Evolutionary conservation across 257 asterid species (phyloP).

Genomic region (Ballota nigra): DNA sequence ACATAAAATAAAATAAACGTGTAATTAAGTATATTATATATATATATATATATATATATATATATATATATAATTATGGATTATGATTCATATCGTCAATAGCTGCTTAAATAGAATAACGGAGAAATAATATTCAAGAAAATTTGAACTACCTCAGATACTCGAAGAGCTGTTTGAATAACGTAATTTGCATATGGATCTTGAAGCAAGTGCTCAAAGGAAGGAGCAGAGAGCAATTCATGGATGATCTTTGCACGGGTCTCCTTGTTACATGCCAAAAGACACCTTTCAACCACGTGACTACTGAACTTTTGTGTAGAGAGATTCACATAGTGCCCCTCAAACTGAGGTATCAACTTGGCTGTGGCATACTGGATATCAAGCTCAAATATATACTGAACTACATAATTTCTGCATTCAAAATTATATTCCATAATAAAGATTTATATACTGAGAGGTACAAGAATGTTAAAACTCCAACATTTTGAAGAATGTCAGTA

Average conservation of each 20-base stretch:
- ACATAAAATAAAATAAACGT: no score
- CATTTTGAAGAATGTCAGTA: no score
- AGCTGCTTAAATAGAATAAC: no score
- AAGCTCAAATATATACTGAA: conserved; percentile 83
- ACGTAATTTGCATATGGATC: conserved; percentile 97
- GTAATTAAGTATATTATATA: no score
- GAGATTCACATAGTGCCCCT: conserved; percentile 72
- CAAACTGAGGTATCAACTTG: conserved; percentile 66
- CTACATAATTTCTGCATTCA: conserved; percentile 78
- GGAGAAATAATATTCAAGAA: background rate
- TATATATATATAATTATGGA: no score
- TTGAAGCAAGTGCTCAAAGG: conserved; percentile 85
- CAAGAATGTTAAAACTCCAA: background rate
- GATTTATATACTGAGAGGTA: no score
- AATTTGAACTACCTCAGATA: conserved; percentile 53
- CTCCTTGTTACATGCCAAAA: conserved; percentile 44
- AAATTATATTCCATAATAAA: background rate
- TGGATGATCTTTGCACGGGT: conserved; percentile 57
- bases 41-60: no score
- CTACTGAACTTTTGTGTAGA: conserved; percentile 87
- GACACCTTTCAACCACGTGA: conserved; percentile 93
- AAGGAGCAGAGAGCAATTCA: conserved; percentile 65
- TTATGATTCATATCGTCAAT: no score
- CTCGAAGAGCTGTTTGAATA: conserved; percentile 79
- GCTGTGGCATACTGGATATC: conserved; percentile 59